Evolutionary conservation across 441 rosid species (phyloP).

Genomic region (Pelargonium citronellum): DNA sequence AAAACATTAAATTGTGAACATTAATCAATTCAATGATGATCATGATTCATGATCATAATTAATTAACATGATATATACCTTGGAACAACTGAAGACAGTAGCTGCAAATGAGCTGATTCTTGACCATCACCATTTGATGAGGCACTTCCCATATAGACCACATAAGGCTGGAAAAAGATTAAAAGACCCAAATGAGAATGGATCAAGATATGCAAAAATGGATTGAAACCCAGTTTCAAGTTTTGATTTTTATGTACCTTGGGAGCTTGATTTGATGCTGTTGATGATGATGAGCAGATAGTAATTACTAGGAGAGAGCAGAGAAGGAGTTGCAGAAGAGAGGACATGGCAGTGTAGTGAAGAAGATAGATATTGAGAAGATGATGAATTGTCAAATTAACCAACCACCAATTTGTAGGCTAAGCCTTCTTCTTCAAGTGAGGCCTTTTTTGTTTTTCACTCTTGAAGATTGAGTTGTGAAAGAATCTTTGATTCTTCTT

Average conservation of each 20-base stretch:
- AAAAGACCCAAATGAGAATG: background rate
- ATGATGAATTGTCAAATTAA: constrained; percentile 2
- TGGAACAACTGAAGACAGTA: constrained; percentile 53
- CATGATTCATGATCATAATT: background rate
- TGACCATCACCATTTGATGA: constrained; percentile 22
- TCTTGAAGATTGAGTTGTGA: background rate
- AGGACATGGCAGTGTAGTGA: constrained; percentile 31
- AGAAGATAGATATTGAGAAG: constrained; percentile 9
- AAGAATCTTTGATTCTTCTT: background rate
- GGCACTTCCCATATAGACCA: constrained; percentile 77
- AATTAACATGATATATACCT: constrained; percentile 26
- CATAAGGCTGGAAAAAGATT: constrained; percentile 37
- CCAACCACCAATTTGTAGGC: constrained; percentile 23
- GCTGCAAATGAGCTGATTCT: constrained; percentile 46
- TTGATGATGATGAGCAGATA: constrained; percentile 18
- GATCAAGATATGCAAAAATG: background rate
- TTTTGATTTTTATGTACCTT: constrained; percentile 29
- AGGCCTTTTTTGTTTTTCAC: background rate
- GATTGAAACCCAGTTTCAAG: constrained; percentile 2
- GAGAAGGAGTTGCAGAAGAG: constrained; percentile 30
- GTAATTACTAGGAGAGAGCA: constrained; percentile 16
- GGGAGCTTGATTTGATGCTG: constrained; percentile 33
- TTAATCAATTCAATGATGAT: background rate
- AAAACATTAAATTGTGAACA: background rate
- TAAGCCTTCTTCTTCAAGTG: background rate